A percentile compares a stretch with the other conserved stretches of the same genome.
Evolutionary conservation across 441 rosid genomes (phyloP).

Genomic region (Populus hybrid): DNA sequence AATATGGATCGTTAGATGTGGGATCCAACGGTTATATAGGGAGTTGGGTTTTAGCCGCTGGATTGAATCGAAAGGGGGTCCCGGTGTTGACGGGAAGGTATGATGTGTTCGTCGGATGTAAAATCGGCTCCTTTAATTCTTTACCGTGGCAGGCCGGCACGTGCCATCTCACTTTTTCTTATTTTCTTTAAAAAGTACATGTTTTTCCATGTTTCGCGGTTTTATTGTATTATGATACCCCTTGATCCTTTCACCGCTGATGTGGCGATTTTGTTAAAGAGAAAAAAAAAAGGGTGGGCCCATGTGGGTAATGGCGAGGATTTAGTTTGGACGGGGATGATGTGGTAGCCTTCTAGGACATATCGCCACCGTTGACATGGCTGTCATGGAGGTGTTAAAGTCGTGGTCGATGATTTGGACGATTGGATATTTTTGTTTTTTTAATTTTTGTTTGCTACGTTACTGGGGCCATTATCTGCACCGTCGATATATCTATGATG

Average conservation of each 20-base stretch:
- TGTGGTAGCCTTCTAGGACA: neutral
- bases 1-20: slow-evolving; percentile 48
- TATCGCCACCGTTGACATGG: neutral
- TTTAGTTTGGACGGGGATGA: neutral
- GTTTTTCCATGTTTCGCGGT: neutral
- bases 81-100: slow-evolving; percentile 48
- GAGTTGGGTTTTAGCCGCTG: slow-evolving; percentile 38
- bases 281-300: neutral
- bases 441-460: neutral
- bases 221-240: neutral
- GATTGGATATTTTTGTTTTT: neutral
- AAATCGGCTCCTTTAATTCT: slow-evolving; percentile 37
- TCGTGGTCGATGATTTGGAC: neutral
- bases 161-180: slow-evolving; percentile 37
- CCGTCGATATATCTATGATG: neutral
- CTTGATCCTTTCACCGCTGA: neutral
- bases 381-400: neutral
- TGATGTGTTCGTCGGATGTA: slow-evolving; percentile 47
- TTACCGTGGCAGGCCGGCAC: slow-evolving; percentile 60
- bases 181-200: neutral
- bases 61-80: slow-evolving; percentile 36
- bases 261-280: neutral
- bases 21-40: slow-evolving; percentile 24
- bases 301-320: neutral
- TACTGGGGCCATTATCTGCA: neutral